Conservation (phyloP, 257 asterid genomes). For the Knoxia roxburghii region DNA sequence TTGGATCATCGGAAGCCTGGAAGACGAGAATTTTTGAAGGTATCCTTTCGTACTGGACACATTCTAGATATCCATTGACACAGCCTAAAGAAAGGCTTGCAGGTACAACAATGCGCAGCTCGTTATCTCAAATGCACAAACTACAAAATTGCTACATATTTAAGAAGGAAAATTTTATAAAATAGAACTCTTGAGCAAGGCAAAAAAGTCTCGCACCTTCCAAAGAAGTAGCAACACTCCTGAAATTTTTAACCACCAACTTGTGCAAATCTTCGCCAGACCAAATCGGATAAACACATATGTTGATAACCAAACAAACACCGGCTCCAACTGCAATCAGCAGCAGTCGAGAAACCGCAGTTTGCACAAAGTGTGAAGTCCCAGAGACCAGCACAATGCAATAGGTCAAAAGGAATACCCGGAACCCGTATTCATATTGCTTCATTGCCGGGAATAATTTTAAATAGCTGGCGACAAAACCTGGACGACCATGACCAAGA, state of each 20-base stretch:
- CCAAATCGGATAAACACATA: conserved; percentile 82
- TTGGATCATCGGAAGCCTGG: conserved; percentile 88
- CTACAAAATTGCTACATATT: not conserved
- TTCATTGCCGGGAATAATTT: conserved; percentile 77
- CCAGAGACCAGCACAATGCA: conserved; percentile 82
- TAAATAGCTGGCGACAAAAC: conserved; percentile 59
- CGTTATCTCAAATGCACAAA: conserved; percentile 10
- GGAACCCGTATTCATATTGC: conserved; percentile 88
- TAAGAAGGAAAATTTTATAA: not conserved
- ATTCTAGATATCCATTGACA: conserved; percentile 61
- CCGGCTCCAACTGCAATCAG: conserved; percentile 80
- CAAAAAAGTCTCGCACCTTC: conserved; percentile 43
- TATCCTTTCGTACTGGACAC: conserved; percentile 61
- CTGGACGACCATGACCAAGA: conserved; percentile 3
- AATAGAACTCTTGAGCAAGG: not conserved
- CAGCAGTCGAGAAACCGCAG: conserved; percentile 68
- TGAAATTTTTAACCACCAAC: conserved; percentile 69
- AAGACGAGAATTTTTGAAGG: conserved; percentile 80
- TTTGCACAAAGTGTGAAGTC: conserved; percentile 44
- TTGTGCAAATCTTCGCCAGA: conserved; percentile 95
- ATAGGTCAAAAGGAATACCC: conserved; percentile 81
- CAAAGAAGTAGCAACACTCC: conserved; percentile 69
- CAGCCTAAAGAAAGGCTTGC: conserved; percentile 46
- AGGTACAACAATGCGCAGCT: conserved; percentile 16
- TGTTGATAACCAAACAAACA: conserved; percentile 58